Conservation (phyloP, 306 rosid species). For the Gleditsia sinensis region DNA sequence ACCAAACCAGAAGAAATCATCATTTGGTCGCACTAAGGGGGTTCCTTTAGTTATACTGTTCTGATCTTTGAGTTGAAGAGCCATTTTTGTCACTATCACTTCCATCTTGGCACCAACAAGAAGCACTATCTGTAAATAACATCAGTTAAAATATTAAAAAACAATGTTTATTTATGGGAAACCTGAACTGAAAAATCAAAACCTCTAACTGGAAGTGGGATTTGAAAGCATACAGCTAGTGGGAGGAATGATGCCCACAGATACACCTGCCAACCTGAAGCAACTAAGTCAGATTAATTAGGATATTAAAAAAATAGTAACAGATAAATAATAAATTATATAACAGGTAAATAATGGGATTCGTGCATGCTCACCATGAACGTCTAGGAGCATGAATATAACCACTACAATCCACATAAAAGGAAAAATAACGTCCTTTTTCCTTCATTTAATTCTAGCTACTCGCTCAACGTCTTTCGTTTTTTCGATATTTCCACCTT, state of each 20-base stretch:
- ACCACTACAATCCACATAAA: slow-evolving; percentile 60
- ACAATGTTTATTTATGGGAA: no score
- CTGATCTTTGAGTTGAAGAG: slow-evolving; percentile 42
- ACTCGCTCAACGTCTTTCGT: no score
- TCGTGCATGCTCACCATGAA: slow-evolving; percentile 48
- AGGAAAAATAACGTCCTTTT: no score
- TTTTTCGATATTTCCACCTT: no score
- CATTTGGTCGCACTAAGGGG: slow-evolving; percentile 61
- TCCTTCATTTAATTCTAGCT: no score
- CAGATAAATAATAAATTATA: neutral
- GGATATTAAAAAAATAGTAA: neutral
- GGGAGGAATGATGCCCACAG: slow-evolving; percentile 67
- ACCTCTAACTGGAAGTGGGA: neutral
- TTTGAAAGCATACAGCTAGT: slow-evolving; percentile 41
- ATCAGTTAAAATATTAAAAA: no score
- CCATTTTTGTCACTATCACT: slow-evolving; percentile 60
- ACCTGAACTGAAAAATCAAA: no score
- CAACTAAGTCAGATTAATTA: neutral
- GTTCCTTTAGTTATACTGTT: slow-evolving; percentile 47
- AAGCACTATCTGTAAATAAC: slow-evolving; percentile 44
- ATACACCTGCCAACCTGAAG: slow-evolving; percentile 60
- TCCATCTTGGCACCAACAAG: slow-evolving; percentile 59
- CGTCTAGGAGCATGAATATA: slow-evolving; percentile 57
- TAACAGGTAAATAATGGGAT: no score
- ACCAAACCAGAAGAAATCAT: slow-evolving; percentile 60